Evolutionary conservation across 2,329 filamentous ascomycete species (phyloP).

Genomic region (Xylaria multiplex): DNA sequence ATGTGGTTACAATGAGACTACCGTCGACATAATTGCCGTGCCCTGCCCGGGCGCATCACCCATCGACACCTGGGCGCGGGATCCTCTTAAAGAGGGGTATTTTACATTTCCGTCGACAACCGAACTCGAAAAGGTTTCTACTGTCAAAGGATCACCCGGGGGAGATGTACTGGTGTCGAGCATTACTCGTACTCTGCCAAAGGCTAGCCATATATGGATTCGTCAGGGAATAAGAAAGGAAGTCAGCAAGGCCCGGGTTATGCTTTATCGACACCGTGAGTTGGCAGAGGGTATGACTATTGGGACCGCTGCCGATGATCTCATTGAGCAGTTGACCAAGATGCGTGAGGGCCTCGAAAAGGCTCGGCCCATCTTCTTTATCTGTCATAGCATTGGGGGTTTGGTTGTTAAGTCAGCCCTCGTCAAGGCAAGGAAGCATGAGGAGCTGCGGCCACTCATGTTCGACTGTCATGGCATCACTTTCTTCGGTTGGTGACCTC

Average conservation of each 20-base stretch:
- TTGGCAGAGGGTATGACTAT: conserved; percentile 56
- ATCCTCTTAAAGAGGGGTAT: conserved; percentile 59
- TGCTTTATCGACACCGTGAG: conserved; percentile 63
- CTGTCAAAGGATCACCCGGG: conserved; percentile 48
- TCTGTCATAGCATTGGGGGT: conserved; percentile 70
- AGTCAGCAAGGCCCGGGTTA: conserved; percentile 59
- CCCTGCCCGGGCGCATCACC: conserved; percentile 64
- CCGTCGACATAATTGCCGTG: conserved; percentile 63
- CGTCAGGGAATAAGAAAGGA: conserved; percentile 62
- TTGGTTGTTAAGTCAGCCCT: conserved; percentile 68
- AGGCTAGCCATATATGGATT: conserved; percentile 60
- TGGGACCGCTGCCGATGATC: conserved; percentile 56
- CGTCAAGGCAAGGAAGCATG: conserved; percentile 56
- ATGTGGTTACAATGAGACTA: conserved; percentile 61
- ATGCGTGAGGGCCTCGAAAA: conserved; percentile 49
- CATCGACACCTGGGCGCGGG: conserved; percentile 63
- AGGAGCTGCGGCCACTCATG: conserved; percentile 56
- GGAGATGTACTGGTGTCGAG: conserved; percentile 49
- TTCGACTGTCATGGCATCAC: conserved; percentile 69
- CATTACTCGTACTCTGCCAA: conserved; percentile 48
- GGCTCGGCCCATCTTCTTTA: conserved; percentile 66
- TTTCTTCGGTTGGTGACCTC: conserved; percentile 62
- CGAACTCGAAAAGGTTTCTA: conserved; percentile 43
- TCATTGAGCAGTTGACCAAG: conserved; percentile 56
- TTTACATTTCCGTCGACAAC: conserved; percentile 52